A percentile compares a stretch with the other conserved stretches of the same genome.
These are phyloP conservation scores for Apodospora peruviana DNA, from an alignment of 495 filamentous ascomycete genomes.

Conservation along the genomic window DNA sequence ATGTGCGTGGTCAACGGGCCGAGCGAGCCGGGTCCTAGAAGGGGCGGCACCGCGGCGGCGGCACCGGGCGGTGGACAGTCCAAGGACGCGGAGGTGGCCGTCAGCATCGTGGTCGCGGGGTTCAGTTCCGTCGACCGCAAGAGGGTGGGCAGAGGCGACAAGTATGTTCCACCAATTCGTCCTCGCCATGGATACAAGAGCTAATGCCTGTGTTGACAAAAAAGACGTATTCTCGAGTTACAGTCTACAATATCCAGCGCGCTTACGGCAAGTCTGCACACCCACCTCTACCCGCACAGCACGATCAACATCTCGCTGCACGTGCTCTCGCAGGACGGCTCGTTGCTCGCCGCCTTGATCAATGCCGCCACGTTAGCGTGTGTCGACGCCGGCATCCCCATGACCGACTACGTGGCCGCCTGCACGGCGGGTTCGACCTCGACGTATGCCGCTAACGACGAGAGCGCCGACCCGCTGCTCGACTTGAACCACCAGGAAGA, in stretches of 20 bases:
- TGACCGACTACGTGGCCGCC: slow-evolving; percentile 83
- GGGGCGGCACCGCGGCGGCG: slow-evolving; percentile 10
- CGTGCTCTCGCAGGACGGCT: slow-evolving; percentile 86
- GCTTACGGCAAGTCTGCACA: slow-evolving; percentile 69
- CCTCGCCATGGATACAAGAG: not conserved
- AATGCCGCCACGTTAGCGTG: slow-evolving; percentile 92
- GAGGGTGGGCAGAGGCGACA: slow-evolving; percentile 65
- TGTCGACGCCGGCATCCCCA: slow-evolving; percentile 90
- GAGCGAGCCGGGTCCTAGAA: slow-evolving; percentile 53
- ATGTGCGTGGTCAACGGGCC: slow-evolving; percentile 89
- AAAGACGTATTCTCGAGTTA: slow-evolving; percentile 75
- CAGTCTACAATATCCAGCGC: slow-evolving; percentile 66
- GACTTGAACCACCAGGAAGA: slow-evolving; percentile 86
- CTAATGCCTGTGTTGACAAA: not conserved
- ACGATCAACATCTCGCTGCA: slow-evolving; percentile 78
- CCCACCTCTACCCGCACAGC: slow-evolving; percentile 82
- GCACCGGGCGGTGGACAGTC: slow-evolving; percentile 36
- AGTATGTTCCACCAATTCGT: slow-evolving; percentile 39
- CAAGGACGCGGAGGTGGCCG: slow-evolving; percentile 59
- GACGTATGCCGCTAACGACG: slow-evolving; percentile 57
- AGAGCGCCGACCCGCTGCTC: slow-evolving; percentile 74
- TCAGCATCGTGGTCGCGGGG: slow-evolving; percentile 78
- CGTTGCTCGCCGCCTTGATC: slow-evolving; percentile 78
- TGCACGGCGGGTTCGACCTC: slow-evolving; percentile 79
- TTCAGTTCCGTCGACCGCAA: slow-evolving; percentile 86